These are phyloP conservation scores for Ministeria vibrans DNA, from an alignment of 78 protist genomes.

Conservation along the genomic window DNA sequence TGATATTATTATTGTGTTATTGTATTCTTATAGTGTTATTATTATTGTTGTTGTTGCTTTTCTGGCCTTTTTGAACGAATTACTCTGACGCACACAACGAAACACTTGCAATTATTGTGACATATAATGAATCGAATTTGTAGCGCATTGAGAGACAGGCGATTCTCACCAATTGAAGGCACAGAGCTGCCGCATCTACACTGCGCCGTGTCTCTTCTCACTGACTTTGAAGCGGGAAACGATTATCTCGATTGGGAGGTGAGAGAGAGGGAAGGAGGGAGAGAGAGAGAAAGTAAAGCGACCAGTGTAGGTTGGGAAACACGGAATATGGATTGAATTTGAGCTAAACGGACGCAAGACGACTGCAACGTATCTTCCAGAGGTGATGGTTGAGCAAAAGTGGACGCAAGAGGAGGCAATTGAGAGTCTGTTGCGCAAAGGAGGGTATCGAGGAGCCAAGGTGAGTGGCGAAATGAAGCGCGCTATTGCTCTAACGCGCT, in stretches of 20 bases:
- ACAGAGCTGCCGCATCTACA: slow-evolving; percentile 29
- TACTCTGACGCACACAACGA: no score
- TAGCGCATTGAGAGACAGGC: slow-evolving; percentile 37
- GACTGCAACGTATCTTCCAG: slow-evolving; percentile 47
- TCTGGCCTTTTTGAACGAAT: no score
- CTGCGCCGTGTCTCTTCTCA: slow-evolving; percentile 39
- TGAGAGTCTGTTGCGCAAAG: slow-evolving; percentile 39
- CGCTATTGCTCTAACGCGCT: slow-evolving; percentile 38
- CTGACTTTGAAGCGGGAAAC: slow-evolving; percentile 37
- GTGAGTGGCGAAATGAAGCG: background rate
- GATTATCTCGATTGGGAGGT: slow-evolving; percentile 52
- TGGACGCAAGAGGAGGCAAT: slow-evolving; percentile 51
- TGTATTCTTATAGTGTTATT: no score
- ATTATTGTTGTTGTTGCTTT: no score
- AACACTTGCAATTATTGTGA: no score
- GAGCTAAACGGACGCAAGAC: background rate
- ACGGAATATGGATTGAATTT: slow-evolving; percentile 55
- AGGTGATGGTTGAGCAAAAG: slow-evolving; percentile 50
- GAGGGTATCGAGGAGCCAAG: slow-evolving; percentile 41
- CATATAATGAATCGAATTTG: no score
- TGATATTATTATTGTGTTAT: no score
- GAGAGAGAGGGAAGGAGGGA: no score
- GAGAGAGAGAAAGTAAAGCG: no score
- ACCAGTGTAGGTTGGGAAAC: slow-evolving; percentile 47
- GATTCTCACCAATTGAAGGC: slow-evolving; percentile 38